phyloP scores from a whole-genome alignment of 805 yeast species.

The Saccharomyces kudriavzevii region DNA sequence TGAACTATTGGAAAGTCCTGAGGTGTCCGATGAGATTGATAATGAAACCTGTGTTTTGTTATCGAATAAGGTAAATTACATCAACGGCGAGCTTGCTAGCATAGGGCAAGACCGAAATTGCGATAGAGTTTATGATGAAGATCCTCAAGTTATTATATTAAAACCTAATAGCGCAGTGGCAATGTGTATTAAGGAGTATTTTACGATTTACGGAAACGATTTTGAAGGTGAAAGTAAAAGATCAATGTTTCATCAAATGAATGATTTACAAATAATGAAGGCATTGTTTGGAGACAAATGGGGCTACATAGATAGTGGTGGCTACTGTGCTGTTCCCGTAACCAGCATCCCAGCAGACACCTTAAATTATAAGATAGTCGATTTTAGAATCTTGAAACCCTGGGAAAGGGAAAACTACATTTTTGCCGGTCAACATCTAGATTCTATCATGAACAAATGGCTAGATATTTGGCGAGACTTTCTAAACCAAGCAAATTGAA shows the following conservation, averaged over 20 bases:
- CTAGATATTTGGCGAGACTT: conserved; percentile 15
- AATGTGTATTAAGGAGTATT: conserved; percentile 28
- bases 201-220: conserved; percentile 25
- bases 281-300: conserved; percentile 28
- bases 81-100: not conserved
- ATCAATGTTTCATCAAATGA: conserved; percentile 9
- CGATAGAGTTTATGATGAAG: not conserved
- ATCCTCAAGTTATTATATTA: conserved; percentile 18
- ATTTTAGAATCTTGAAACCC: conserved; percentile 18
- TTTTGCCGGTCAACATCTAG: not conserved
- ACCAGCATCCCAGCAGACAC: not conserved
- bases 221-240: conserved; percentile 9
- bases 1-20: conserved; percentile 21
- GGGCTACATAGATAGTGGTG: conserved; percentile 23
- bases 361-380: conserved; percentile 15
- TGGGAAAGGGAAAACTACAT: conserved; percentile 12
- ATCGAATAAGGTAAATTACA: conserved; percentile 12
- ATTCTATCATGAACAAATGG: conserved; percentile 13
- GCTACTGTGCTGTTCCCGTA: conserved; percentile 7
- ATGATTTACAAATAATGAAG: conserved; percentile 19
- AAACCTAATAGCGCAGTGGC: conserved; percentile 26
- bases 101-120: conserved; percentile 1
- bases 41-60: conserved; percentile 31
- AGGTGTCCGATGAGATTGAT: conserved; percentile 26
- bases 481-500: conserved; percentile 1